Conservation (phyloP, 2,329 filamentous ascomycete species). For the Drechmeria coniospora region DNA sequence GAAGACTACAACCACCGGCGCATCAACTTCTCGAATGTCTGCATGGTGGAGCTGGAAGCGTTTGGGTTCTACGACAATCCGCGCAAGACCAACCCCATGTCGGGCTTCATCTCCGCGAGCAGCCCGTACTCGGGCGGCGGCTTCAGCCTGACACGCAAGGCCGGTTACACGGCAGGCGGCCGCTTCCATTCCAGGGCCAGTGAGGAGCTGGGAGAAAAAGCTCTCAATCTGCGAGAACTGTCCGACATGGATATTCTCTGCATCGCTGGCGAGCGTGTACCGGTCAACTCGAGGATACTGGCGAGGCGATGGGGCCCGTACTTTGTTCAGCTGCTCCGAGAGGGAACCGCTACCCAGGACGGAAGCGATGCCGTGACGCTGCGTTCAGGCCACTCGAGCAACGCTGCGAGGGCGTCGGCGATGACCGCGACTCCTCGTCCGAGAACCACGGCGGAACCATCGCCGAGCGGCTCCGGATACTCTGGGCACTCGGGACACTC, state of each 20-base stretch:
- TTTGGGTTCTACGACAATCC: slow-evolving; percentile 97
- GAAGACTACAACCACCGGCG: slow-evolving; percentile 97
- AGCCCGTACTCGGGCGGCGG: slow-evolving; percentile 45
- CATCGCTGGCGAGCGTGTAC: slow-evolving; percentile 77
- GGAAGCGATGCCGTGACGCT: slow-evolving; percentile 64
- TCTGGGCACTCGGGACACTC: slow-evolving; percentile 21
- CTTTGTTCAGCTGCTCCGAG: slow-evolving; percentile 80
- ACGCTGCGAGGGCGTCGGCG: slow-evolving; percentile 58
- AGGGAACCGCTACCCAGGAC: slow-evolving; percentile 58
- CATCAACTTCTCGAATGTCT: slow-evolving; percentile 94
- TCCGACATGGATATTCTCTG: slow-evolving; percentile 95
- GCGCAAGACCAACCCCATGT: slow-evolving; percentile 59
- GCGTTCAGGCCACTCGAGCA: slow-evolving; percentile 43
- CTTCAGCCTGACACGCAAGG: slow-evolving; percentile 41
- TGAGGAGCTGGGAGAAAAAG: slow-evolving; percentile 71
- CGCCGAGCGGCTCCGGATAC: slow-evolving; percentile 29
- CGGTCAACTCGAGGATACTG: slow-evolving; percentile 82
- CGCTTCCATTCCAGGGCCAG: slow-evolving; percentile 62
- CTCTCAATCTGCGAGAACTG: slow-evolving; percentile 66
- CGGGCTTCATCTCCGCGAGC: slow-evolving; percentile 73
- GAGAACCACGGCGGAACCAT: slow-evolving; percentile 30
- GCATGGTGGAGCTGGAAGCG: slow-evolving; percentile 90
- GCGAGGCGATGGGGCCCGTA: slow-evolving; percentile 87
- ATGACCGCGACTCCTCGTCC: slow-evolving; percentile 68
- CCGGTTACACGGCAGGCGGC: slow-evolving; percentile 56